Evolutionary conservation across 78 protist species (phyloP), one percentile per base, ranked within the genome.

Genomic region (Dictyostelium purpureum): DNA sequence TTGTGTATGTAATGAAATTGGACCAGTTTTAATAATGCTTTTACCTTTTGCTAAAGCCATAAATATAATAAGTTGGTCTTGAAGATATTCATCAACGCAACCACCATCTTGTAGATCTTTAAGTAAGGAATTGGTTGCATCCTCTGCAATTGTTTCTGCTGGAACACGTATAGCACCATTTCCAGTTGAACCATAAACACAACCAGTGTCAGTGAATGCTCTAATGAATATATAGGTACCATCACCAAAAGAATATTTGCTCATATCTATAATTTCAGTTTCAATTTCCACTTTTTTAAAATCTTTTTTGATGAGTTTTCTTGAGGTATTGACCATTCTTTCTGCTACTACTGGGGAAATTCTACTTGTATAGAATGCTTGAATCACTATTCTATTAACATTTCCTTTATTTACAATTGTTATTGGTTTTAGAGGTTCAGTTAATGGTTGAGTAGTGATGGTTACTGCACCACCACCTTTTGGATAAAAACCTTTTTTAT

Each of bases 31-130:
- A 51, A 95, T 82, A 40, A 45, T 24, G 37, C 96, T 94, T 26
- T 38, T 40, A n/a, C 97, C 97, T 42, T 85, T 82, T 37, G 97
- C 97, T 19, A 96, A 80, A 1, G 97, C 97, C 96, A 96, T 93
- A 57, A 94, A 94, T 38, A 96, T 85, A 38, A 96, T 88, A 42
- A 96, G 82, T 78, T 96, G 97, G 69, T 96, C 97, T 79, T 96
- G 97, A 12, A 89, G 61, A 59, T 90, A 90, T 79, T 96, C 97
- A 61, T 96, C 97, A 26, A 94, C 82, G 40, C 97, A 94, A 61
- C 87, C 97, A 26, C 96, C 97, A 45, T 90, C 74, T n/a, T 21
- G 40, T 14, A 95, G 43, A 66, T 96, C 77, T 51, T 65, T 56
- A 1, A 88, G 7, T 31, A 95, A 28, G 21, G 45, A 40, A 28